Evolutionary conservation across 1,284 basidiomycete genomes (phyloP).

Genomic region (Psilocybe mexicana): DNA sequence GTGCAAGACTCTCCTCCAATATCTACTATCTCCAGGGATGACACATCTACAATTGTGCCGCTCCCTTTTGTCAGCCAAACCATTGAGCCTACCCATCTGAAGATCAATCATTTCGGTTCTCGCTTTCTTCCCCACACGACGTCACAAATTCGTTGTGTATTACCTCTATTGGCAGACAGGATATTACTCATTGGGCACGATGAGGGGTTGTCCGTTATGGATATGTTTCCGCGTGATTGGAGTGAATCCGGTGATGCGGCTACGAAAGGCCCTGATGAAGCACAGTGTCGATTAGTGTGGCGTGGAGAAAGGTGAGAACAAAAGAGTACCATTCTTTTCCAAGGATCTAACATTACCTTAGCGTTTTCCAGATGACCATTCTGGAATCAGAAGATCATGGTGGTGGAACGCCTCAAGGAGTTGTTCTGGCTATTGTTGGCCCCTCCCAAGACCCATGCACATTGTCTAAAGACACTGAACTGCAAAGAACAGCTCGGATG

Average conservation of each 20-base stretch:
- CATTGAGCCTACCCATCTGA: conserved; percentile 60
- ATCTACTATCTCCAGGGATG: conserved; percentile 23
- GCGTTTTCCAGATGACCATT: conserved; percentile 73
- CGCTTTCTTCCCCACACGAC: conserved; percentile 80
- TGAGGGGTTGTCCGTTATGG: conserved; percentile 72
- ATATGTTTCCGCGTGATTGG: conserved; percentile 75
- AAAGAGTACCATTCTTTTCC: background rate
- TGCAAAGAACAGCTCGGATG: conserved; percentile 64
- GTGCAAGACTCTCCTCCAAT: conserved; percentile 30
- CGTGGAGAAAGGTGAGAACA: conserved; percentile 66
- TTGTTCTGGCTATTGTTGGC: conserved; percentile 72
- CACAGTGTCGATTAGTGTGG: conserved; percentile 67
- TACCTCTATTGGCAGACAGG: conserved; percentile 64
- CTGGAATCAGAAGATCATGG: conserved; percentile 66
- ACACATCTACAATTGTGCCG: conserved; percentile 37
- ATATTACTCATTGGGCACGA: conserved; percentile 74
- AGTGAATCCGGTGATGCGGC: conserved; percentile 46
- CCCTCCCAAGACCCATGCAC: conserved; percentile 49
- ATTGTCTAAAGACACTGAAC: conserved; percentile 46
- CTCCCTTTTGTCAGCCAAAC: conserved; percentile 51
- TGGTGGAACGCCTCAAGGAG: conserved; percentile 66
- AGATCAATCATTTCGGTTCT: conserved; percentile 75
- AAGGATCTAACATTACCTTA: conserved; percentile 27
- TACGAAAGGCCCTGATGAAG: conserved; percentile 67
- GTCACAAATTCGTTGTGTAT: conserved; percentile 66